A percentile compares a stretch with the other conserved stretches of the same genome.
Conservation (phyloP, 2,329 filamentous ascomycete species). For the Pestalotiopsis sp. region DNA sequence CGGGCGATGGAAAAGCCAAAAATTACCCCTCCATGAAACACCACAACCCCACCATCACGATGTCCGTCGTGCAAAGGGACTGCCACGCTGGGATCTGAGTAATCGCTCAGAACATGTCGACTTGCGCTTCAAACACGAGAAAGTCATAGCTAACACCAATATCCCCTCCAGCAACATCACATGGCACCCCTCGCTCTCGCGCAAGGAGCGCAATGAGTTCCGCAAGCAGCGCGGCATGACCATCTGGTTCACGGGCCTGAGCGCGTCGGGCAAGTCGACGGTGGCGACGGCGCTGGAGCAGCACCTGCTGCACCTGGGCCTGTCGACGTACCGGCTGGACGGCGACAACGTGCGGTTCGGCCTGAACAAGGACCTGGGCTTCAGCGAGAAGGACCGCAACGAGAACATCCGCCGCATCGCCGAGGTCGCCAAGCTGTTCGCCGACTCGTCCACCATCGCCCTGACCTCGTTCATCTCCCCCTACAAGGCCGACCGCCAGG, state of each 20-base stretch:
- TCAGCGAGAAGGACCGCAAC: constrained; percentile 88
- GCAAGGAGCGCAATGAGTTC: constrained; percentile 71
- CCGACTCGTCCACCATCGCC: constrained; percentile 83
- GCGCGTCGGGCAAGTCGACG: constrained; percentile 95
- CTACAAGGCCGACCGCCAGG: constrained; percentile 82
- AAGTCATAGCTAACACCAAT: background rate
- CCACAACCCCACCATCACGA: constrained; percentile 23
- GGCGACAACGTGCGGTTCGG: constrained; percentile 99
- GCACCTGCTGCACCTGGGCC: constrained; percentile 84
- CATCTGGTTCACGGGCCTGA: constrained; percentile 97
- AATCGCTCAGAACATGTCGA: background rate
- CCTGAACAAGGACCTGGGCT: constrained; percentile 96
- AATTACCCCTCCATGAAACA: constrained; percentile 24
- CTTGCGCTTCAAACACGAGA: background rate
- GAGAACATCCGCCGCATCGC: constrained; percentile 98
- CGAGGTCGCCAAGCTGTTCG: constrained; percentile 96
- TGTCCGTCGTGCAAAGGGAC: background rate
- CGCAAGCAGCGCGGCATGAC: constrained; percentile 90
- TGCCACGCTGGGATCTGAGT: too few relatives aligned
- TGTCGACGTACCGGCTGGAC: constrained; percentile 89
- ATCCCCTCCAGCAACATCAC: constrained; percentile 73
- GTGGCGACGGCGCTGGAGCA: constrained; percentile 96
- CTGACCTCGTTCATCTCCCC: constrained; percentile 97
- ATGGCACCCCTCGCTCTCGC: constrained; percentile 82
- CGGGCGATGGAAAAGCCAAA: constrained; percentile 14